Evolutionary conservation across 2,329 filamentous ascomycete species (phyloP).

Genomic region (Colletotrichum orbiculare): DNA sequence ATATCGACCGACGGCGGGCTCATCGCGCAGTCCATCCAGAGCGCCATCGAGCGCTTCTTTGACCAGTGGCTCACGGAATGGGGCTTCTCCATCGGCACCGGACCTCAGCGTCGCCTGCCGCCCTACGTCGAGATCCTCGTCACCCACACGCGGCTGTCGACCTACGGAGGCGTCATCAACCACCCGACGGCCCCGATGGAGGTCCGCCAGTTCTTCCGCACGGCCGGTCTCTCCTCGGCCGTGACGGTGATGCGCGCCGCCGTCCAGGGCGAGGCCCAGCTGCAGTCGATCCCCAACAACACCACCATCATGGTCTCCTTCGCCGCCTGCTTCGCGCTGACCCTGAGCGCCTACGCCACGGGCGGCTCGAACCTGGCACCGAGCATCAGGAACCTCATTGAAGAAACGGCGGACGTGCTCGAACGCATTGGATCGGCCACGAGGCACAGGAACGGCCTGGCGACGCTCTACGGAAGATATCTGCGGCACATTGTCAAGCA

Average conservation of each 20-base stretch:
- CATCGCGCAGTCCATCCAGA: slow-evolving; percentile 67
- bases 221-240: slow-evolving; percentile 76
- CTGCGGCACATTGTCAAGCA: slow-evolving; percentile 56
- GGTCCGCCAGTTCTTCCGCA: slow-evolving; percentile 78
- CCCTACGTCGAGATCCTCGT: slow-evolving; percentile 82
- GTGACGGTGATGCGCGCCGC: slow-evolving; percentile 80
- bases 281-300: slow-evolving; percentile 83
- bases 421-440: slow-evolving; percentile 76
- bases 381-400: slow-evolving; percentile 72
- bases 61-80: slow-evolving; percentile 73
- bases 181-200: slow-evolving; percentile 77
- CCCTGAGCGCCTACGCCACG: slow-evolving; percentile 68
- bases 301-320: slow-evolving; percentile 84
- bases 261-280: slow-evolving; percentile 75
- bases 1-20: slow-evolving; percentile 60
- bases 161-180: slow-evolving; percentile 80
- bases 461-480: slow-evolving; percentile 60
- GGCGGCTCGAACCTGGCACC: slow-evolving; percentile 69
- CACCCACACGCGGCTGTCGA: slow-evolving; percentile 78
- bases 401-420: slow-evolving; percentile 75
- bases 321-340: slow-evolving; percentile 76
- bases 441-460: slow-evolving; percentile 74
- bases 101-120: slow-evolving; percentile 68
- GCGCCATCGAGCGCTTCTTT: slow-evolving; percentile 74
- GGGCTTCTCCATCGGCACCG: slow-evolving; percentile 66